Base-by-base conservation (phyloP, 371 early-diverging fungal genomes). In the Mortierella sp. region DNA sequence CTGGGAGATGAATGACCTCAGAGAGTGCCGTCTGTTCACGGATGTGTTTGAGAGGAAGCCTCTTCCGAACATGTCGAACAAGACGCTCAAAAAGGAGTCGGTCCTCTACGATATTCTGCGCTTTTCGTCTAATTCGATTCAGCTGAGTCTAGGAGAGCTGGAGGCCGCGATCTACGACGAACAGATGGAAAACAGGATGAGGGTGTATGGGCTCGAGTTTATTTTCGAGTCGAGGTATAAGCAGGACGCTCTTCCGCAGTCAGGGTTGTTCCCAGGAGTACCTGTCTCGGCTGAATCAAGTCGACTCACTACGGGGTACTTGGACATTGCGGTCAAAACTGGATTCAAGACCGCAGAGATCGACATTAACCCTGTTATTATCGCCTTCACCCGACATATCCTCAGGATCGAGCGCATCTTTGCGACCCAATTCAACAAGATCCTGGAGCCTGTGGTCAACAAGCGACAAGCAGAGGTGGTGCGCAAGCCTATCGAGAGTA, bases 361-460 rank as follows among this genome's bases (percentile, higher is more conserved):
- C 42, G 88, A 89, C 31, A 87, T 92, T 44, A 93, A 94, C 74
- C 95, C 95, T 0, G 92, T 93, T 21, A 89, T 96, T 68, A 84
- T 96, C 34, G 95, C 95, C 0, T 94, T 95, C 82, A 90, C 94
- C 5, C 90, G 93, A 19, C 96, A 95, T 78, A 93, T 94, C 84
- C 82, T 95, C 9, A 88, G 93, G 47, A 95, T 96, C 2, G 94
- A 96, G 75, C 90, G 94, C n/a, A 92, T 94, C 14, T 95, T 95
- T 76, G 88, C 91, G 0, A 86, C 91, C 7, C 93, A 92, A 74
- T 82, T 86, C 57, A 82, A 80, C 58, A 86, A 86, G 74, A 80
- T 86, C 45, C 72, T 92, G 2, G 83, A 79, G 34, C 84, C 83
- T 34, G 57, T 91, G 6, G 84, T 84, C 0, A 88, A 82, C n/a